Evolutionary conservation across 1,139 yeast species (phyloP).

Genomic region (Saccharomyces hybrid): DNA sequence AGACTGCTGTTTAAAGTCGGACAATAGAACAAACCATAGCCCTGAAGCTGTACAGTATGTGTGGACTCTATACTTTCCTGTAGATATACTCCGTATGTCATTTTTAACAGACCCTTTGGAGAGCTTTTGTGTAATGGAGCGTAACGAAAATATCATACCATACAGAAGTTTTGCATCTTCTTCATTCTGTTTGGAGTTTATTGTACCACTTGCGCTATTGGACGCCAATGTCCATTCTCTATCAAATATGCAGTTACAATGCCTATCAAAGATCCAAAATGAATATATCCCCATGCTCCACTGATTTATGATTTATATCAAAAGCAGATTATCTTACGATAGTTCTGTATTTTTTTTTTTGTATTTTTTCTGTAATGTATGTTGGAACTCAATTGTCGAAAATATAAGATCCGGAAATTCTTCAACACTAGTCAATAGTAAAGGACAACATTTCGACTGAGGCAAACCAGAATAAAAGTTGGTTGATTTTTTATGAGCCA

Average conservation of each 20-base stretch:
- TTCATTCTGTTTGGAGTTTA: constrained; percentile 51
- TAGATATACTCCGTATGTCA: constrained; percentile 55
- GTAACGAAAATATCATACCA: constrained; percentile 78
- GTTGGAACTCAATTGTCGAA: not conserved
- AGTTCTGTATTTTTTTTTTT: not conserved
- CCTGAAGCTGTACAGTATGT: constrained; percentile 74
- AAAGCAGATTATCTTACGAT: not conserved
- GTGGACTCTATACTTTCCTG: constrained; percentile 72
- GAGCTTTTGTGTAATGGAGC: constrained; percentile 64
- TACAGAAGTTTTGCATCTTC: constrained; percentile 72
- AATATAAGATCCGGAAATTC: not conserved
- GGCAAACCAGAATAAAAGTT: not conserved
- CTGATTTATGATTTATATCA: not conserved
- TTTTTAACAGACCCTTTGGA: constrained; percentile 37
- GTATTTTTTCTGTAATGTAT: not conserved
- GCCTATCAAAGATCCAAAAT: constrained; percentile 84
- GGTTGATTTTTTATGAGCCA: not conserved
- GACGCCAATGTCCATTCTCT: constrained; percentile 46
- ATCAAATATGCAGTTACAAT: constrained; percentile 69
- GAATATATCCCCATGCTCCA: constrained; percentile 54
- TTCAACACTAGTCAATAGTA: not conserved
- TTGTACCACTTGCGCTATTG: constrained; percentile 37
- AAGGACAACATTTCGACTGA: not conserved
- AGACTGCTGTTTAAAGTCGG: constrained; percentile 60
- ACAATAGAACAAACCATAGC: constrained; percentile 63